Evolutionary conservation across 257 asterid species (phyloP).

Genomic region (Solanum infundibuliforme): DNA sequence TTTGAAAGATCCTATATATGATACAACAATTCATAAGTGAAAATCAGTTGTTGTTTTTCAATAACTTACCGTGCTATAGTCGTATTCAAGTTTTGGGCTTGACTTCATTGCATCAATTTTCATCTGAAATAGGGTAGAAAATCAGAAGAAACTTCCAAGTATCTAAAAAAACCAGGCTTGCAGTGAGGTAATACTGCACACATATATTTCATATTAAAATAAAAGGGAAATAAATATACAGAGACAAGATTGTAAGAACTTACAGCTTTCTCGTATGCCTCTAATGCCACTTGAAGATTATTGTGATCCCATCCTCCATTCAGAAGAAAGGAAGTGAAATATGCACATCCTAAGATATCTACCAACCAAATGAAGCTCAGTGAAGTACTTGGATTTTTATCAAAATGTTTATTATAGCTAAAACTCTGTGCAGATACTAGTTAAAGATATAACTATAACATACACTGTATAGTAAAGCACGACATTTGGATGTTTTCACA

Average conservation of each 20-base stretch:
- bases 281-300: neutral
- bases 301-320: neutral
- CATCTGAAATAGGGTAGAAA: constrained; percentile 34
- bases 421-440: neutral
- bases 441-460: neutral
- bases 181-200: neutral
- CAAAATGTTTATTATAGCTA: neutral
- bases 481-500: too few relatives aligned
- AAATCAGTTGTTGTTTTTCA: neutral
- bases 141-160: neutral
- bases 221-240: neutral
- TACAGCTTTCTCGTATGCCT: neutral
- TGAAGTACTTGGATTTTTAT: neutral
- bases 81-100: constrained; percentile 65
- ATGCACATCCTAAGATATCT: neutral
- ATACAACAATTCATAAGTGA: neutral
- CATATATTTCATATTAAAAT: neutral
- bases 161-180: neutral
- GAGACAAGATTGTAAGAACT: neutral
- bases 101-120: constrained; percentile 60
- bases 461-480: too few relatives aligned
- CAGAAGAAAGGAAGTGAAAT: neutral
- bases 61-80: constrained; percentile 38
- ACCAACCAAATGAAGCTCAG: neutral
- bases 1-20: neutral